These are phyloP conservation scores for Rhizopogon vesiculosus DNA, from an alignment of 768 basidiomycete genomes.

Conservation along the genomic window DNA sequence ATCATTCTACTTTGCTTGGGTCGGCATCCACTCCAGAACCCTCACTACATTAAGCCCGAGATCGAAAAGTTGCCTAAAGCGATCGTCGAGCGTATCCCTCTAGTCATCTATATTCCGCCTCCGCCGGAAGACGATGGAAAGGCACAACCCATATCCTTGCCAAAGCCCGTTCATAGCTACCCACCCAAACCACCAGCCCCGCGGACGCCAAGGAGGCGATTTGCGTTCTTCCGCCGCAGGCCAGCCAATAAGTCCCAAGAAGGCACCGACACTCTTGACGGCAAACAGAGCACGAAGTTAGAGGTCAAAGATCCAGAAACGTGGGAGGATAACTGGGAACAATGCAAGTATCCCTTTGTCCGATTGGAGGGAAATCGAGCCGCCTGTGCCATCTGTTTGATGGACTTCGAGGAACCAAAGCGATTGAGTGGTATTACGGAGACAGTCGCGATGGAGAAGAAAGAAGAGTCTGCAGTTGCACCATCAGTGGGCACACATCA, in stretches of 20 bases:
- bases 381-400: conserved; percentile 77
- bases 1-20: conserved; percentile 75
- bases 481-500: conserved; percentile 3
- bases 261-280: conserved; percentile 13
- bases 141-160: conserved; percentile 34
- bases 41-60: conserved; percentile 70
- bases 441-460: conserved; percentile 25
- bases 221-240: conserved; percentile 44
- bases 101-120: conserved; percentile 82
- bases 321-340: conserved; percentile 81
- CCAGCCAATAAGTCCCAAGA: conserved; percentile 15
- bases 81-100: conserved; percentile 73
- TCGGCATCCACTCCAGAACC: conserved; percentile 73
- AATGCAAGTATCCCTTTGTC: conserved; percentile 75
- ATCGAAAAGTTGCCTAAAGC: conserved; percentile 69
- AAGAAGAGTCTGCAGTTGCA: conserved; percentile 7
- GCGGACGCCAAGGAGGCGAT: conserved; percentile 38
- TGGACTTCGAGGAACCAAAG: conserved; percentile 79
- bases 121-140: conserved; percentile 47
- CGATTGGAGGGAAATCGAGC: conserved; percentile 79
- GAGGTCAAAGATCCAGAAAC: conserved; percentile 33
- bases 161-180: conserved; percentile 50
- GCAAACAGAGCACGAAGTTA: conserved; percentile 3
- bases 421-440: conserved; percentile 20
- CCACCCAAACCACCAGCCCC: conserved; percentile 47